phyloP scores from a whole-genome alignment of 2,329 filamentous ascomycete species.

The Sporothrix mexicana region DNA sequence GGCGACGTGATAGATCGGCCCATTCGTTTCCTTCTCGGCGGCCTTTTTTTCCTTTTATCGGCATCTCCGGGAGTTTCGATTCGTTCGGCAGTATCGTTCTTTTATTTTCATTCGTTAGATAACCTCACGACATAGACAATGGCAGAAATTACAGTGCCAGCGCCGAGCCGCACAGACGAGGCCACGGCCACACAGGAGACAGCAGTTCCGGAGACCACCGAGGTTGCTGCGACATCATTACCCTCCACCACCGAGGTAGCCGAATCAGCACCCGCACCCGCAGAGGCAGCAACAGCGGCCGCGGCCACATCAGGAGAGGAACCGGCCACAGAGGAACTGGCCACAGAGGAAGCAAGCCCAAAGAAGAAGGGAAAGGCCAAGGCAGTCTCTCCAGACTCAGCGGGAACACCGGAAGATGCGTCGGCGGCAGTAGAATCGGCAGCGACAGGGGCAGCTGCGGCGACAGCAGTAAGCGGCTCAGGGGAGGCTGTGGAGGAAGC shows the following conservation, averaged over 20 bases:
- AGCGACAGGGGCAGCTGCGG: neutral
- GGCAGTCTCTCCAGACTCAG: too few relatives aligned
- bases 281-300: neutral
- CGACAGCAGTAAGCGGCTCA: neutral
- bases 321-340: neutral
- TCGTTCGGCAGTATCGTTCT: neutral
- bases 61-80: neutral
- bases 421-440: neutral
- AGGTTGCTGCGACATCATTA: slow-evolving; percentile 30
- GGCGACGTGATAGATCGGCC: neutral
- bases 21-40: neutral
- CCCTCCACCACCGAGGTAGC: neutral
- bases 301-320: neutral
- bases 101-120: neutral
- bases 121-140: slow-evolving; percentile 26
- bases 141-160: slow-evolving; percentile 34
- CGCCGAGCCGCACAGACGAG: slow-evolving; percentile 38
- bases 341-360: too few relatives aligned
- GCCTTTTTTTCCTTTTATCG: neutral
- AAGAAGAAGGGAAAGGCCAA: too few relatives aligned
- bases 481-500: neutral
- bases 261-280: slow-evolving; percentile 38
- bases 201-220: slow-evolving; percentile 43
- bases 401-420: too few relatives aligned
- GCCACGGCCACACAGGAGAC: slow-evolving; percentile 37